A percentile compares a stretch with the other conserved stretches of the same genome.
These are phyloP conservation scores for Lathyrus tuberosus DNA, from an alignment of 306 rosid genomes.

Conservation along the genomic window DNA sequence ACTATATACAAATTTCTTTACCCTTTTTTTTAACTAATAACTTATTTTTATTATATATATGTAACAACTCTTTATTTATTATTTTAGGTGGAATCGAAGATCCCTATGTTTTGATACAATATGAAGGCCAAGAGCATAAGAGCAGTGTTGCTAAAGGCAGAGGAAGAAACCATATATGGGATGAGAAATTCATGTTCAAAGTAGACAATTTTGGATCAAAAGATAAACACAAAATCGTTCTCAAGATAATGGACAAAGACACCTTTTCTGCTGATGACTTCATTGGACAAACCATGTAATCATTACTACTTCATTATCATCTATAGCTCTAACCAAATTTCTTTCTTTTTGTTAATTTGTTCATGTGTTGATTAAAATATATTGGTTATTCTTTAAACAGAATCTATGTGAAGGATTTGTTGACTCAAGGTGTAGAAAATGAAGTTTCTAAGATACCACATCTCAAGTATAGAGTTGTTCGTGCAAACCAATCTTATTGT, in stretches of 20 bases:
- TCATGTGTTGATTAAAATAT: too few relatives aligned
- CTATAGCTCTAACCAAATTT: too few relatives aligned
- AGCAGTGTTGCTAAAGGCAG: conserved; percentile 60
- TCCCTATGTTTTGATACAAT: conserved; percentile 72
- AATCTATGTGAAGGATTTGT: too few relatives aligned
- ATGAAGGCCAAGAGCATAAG: conserved; percentile 74
- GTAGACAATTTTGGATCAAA: too few relatives aligned
- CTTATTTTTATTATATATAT: too few relatives aligned
- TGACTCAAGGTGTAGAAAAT: conserved; percentile 60
- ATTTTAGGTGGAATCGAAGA: conserved; percentile 71
- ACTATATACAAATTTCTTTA: too few relatives aligned
- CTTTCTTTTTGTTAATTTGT: too few relatives aligned
- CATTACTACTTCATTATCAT: too few relatives aligned
- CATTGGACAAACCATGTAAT: conserved; percentile 69
- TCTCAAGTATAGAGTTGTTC: conserved; percentile 59
- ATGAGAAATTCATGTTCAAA: too few relatives aligned
- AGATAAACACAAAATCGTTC: too few relatives aligned
- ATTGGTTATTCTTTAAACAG: not conserved
- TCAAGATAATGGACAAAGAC: conserved; percentile 77
- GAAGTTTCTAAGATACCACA: conserved; percentile 56
- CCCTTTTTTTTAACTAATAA: too few relatives aligned
- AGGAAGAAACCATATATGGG: conserved; percentile 59
- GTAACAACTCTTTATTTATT: too few relatives aligned
- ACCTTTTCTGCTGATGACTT: conserved; percentile 56
- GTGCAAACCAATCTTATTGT: conserved; percentile 45